These are phyloP conservation scores for Rhizophagus prolifer DNA, from an alignment of 192 early-diverging fungal species.

Conservation along the genomic window DNA sequence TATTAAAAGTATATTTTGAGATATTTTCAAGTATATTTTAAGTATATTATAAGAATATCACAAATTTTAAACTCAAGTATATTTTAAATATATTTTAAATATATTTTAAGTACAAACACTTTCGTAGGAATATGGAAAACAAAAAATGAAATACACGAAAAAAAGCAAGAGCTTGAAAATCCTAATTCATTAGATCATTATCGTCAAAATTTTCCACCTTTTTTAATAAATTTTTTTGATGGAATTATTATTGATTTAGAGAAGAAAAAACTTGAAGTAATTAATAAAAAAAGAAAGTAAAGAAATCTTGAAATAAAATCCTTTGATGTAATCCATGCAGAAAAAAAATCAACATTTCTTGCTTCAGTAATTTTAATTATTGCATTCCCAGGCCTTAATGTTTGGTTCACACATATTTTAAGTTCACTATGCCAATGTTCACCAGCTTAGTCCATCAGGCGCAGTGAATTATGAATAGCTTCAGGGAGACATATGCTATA, in stretches of 20 bases:
- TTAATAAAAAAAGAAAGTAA: constrained; percentile 17
- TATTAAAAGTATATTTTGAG: too few relatives aligned
- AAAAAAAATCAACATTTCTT: constrained; percentile 18
- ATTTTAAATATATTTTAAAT: too few relatives aligned
- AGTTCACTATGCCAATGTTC: constrained; percentile 11
- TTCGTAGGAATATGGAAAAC: background rate
- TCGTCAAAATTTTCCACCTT: background rate
- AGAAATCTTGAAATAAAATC: background rate
- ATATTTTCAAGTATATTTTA: too few relatives aligned
- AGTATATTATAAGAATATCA: too few relatives aligned
- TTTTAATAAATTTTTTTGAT: constrained; percentile 15
- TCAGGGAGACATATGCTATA: too few relatives aligned
- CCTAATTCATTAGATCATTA: background rate
- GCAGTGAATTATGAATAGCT: too few relatives aligned
- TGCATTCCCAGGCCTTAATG: constrained; percentile 2
- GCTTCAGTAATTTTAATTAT: constrained; percentile 18
- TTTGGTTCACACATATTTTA: constrained; percentile 16
- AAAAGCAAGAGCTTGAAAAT: constrained; percentile 15
- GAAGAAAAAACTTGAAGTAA: constrained; percentile 18
- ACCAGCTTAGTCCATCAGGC: too few relatives aligned
- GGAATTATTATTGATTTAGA: constrained; percentile 3
- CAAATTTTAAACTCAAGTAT: too few relatives aligned
- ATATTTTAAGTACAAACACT: too few relatives aligned
- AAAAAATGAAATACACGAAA: too few relatives aligned
- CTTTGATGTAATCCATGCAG: background rate